Conservation (phyloP, 306 rosid species). For the Malus sieversii region DNA sequence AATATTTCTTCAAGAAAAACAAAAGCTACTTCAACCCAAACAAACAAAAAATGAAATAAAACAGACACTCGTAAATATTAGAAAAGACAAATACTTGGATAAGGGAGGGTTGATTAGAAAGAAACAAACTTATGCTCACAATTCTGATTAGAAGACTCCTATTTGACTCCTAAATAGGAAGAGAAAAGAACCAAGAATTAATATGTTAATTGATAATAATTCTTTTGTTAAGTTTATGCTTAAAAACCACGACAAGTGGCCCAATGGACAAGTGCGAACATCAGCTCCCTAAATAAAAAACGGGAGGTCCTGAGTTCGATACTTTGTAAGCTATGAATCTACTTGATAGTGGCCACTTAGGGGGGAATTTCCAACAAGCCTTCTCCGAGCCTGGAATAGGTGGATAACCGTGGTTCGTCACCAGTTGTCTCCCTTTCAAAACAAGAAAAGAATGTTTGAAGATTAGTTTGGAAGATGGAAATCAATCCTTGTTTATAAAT, state of each 20-base stretch:
- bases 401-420: no score
- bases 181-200: not conserved
- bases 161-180: not conserved
- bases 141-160: not conserved
- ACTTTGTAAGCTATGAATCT: no score
- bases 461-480: conserved; percentile 14
- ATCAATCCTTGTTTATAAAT: not conserved
- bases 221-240: no score
- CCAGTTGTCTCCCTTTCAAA: no score
- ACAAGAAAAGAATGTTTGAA: not conserved
- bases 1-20: not conserved
- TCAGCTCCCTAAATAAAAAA: no score
- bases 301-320: no score
- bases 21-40: not conserved
- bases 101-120: not conserved
- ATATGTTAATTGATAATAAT: not conserved
- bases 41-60: no score
- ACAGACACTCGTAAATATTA: not conserved
- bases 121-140: not conserved
- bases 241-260: not conserved
- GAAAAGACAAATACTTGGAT: not conserved
- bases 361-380: no score
- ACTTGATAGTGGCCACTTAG: no score
- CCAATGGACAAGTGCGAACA: no score
- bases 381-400: no score